Percentiles rank a stretch among this genome's conserved stretches.
phyloP scores from a whole-genome alignment of 768 basidiomycete species.

The Hypholoma fasciculare region DNA sequence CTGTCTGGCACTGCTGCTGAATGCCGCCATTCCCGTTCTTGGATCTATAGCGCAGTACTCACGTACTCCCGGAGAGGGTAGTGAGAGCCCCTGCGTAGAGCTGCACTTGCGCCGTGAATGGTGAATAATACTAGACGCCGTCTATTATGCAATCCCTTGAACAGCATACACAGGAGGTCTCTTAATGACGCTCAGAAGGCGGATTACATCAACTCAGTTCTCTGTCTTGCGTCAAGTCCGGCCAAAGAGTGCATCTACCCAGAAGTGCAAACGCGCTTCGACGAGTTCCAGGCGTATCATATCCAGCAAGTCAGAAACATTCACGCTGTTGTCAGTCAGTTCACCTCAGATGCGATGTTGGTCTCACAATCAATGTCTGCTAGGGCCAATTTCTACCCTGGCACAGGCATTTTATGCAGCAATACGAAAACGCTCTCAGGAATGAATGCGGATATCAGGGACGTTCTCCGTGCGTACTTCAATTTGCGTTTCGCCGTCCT shows the following conservation, averaged over 20 bases:
- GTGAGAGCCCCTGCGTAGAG: too few species aligned
- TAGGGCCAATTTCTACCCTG: constrained; percentile 38
- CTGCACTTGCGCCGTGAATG: too few species aligned
- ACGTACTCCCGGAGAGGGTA: too few species aligned
- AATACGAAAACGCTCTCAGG: constrained; percentile 31
- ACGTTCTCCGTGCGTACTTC: constrained; percentile 30
- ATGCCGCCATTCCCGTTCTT: too few species aligned
- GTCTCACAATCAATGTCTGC: too few species aligned
- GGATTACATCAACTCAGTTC: constrained; percentile 27
- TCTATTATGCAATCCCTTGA: too few species aligned
- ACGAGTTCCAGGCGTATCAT: constrained; percentile 37
- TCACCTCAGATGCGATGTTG: not conserved
- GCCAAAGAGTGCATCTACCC: constrained; percentile 14
- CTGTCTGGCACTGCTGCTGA: too few species aligned
- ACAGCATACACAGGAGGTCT: constrained; percentile 19
- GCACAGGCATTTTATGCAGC: constrained; percentile 31
- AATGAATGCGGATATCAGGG: constrained; percentile 37
- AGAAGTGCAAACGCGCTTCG: constrained; percentile 28
- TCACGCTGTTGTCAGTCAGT: constrained; percentile 29
- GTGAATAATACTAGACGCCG: too few species aligned
- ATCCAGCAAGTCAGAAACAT: constrained; percentile 24
- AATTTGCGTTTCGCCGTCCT: not conserved
- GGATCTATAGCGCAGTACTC: too few species aligned
- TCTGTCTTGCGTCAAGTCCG: constrained; percentile 27
- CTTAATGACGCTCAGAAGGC: constrained; percentile 18